Evolutionary conservation across 208 protist genomes (phyloP), one percentile per base, ranked within the genome.

Genomic region (Leishmania guyanensis): DNA sequence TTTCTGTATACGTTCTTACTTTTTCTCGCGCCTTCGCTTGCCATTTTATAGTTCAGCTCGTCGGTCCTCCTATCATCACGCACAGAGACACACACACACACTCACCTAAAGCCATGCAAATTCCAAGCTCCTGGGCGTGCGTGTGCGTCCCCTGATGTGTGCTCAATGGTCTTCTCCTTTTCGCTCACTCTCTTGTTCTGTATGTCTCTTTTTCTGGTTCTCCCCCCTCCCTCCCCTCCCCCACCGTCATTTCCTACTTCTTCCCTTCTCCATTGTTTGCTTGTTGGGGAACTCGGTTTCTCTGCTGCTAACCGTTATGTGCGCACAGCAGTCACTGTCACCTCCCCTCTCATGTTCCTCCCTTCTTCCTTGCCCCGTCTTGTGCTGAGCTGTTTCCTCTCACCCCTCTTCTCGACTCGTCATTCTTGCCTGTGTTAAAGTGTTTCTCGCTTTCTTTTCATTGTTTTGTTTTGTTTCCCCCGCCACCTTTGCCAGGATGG

Each of bases 11-110:
- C 20, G 14, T 80, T 75, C 51, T 76, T 56, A 77, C 69, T 77
- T 72, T 62, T 48, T 77, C 71, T 82, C 56, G 39, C 26, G 66
- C 66, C 66, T 71, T 29, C n/a, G 66, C 66, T 64, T 29, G 6
- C 33, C 16, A 68, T 68, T 68, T 39, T 68, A 68, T 16, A 43
- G 29, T 8, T 43, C 12, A 5, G 9, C 10, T 43, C 33, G 26
- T 68, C 33, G 64, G 39, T 43, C 16, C 12, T 16, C 64, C 64
- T 22, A 3, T 68, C 58, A 68, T 39, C 64, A 22, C 65, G 20
- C 14, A 39, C 2, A 48, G 2, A 22, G 0, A 43, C 6, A 48
- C 17, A 71, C 12, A 17, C 66, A n/a, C 12, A 71, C 66, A 71
- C 66, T 16, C 36, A n/a, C 65, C 22, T 20, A 71, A 43, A 10